A percentile compares a stretch with the other conserved stretches of the same genome.
phyloP scores from a whole-genome alignment of 805 yeast genomes.

The Wickerhamomyces alni region DNA sequence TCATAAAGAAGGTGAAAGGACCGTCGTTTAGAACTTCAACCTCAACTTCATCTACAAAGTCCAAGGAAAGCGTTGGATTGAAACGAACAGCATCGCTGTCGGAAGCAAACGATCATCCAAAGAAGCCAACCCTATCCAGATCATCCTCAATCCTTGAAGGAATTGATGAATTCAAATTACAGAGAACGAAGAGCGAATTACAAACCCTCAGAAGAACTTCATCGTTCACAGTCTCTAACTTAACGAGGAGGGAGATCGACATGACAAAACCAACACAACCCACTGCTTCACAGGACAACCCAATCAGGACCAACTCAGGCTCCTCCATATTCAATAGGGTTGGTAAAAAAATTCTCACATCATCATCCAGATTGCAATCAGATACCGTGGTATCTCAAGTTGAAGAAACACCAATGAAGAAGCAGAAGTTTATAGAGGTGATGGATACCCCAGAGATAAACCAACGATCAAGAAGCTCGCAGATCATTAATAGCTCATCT shows the following conservation, averaged over 20 bases:
- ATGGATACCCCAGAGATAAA: slow-evolving; percentile 15
- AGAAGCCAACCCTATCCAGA: slow-evolving; percentile 10
- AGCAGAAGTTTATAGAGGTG: slow-evolving; percentile 12
- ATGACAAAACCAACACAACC: slow-evolving; percentile 16
- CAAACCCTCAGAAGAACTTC: slow-evolving; percentile 17
- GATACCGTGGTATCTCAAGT: slow-evolving; percentile 19
- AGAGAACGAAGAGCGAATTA: slow-evolving; percentile 19
- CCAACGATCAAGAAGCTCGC: neutral
- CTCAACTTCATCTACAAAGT: neutral
- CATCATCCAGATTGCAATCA: slow-evolving; percentile 4
- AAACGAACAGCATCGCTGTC: slow-evolving; percentile 1
- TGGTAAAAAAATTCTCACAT: slow-evolving; percentile 17
- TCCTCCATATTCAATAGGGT: slow-evolving; percentile 20
- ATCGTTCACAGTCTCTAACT: slow-evolving; percentile 18
- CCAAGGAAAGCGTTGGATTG: neutral
- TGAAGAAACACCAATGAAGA: slow-evolving; percentile 23
- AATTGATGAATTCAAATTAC: slow-evolving; percentile 15
- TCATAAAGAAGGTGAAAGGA: slow-evolving; percentile 43
- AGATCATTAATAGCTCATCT: slow-evolving; percentile 10
- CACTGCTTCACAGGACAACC: neutral
- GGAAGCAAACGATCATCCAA: slow-evolving; percentile 1
- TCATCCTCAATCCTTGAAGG: slow-evolving; percentile 20
- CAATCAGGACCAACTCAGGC: neutral
- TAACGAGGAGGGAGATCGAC: slow-evolving; percentile 23
- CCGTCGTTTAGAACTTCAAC: slow-evolving; percentile 17